Percentiles rank a stretch among this genome's conserved stretches.
These are phyloP conservation scores for Penicillium macrosclerotiorum DNA, from an alignment of 495 filamentous ascomycete genomes.

Conservation along the genomic window DNA sequence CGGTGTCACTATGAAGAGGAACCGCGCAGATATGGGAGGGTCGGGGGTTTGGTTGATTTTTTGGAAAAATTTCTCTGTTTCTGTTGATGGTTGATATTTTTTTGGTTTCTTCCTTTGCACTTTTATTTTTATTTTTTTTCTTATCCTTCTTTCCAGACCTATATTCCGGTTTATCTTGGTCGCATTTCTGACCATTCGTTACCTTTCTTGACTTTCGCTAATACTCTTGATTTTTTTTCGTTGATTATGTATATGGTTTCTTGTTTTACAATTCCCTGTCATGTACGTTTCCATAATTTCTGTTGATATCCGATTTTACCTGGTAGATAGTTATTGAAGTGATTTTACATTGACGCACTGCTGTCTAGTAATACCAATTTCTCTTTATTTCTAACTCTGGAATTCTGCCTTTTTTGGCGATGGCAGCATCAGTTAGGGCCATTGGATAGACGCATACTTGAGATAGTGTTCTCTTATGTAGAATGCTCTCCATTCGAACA, in stretches of 20 bases:
- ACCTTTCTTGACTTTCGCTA: slow-evolving; percentile 18
- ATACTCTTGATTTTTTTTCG: slow-evolving; percentile 1
- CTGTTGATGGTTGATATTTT: slow-evolving; percentile 6
- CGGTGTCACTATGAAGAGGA: slow-evolving; percentile 10
- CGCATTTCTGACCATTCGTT: not conserved
- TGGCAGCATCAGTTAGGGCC: too few relatives aligned
- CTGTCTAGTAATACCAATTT: too few relatives aligned
- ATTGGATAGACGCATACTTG: too few relatives aligned
- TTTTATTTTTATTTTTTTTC: not conserved
- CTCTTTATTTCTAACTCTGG: too few relatives aligned
- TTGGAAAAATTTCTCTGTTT: slow-evolving; percentile 6
- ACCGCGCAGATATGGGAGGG: slow-evolving; percentile 13
- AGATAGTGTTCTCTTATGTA: too few relatives aligned
- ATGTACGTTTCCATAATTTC: slow-evolving; percentile 7
- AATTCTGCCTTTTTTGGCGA: too few relatives aligned
- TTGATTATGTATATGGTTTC: slow-evolving; percentile 19
- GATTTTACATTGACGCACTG: too few relatives aligned
- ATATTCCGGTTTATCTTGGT: slow-evolving; percentile 1
- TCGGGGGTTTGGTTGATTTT: too few relatives aligned
- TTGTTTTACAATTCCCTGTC: not conserved
- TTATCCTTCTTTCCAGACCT: not conserved
- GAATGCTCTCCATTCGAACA: too few relatives aligned
- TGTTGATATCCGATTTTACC: slow-evolving; percentile 17
- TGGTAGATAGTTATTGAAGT: slow-evolving; percentile 15
- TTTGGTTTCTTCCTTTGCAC: not conserved